Evolutionary conservation across 768 basidiomycete species (phyloP), one percentile per base, ranked within the genome.

Genomic region (Chalciporus chontae): DNA sequence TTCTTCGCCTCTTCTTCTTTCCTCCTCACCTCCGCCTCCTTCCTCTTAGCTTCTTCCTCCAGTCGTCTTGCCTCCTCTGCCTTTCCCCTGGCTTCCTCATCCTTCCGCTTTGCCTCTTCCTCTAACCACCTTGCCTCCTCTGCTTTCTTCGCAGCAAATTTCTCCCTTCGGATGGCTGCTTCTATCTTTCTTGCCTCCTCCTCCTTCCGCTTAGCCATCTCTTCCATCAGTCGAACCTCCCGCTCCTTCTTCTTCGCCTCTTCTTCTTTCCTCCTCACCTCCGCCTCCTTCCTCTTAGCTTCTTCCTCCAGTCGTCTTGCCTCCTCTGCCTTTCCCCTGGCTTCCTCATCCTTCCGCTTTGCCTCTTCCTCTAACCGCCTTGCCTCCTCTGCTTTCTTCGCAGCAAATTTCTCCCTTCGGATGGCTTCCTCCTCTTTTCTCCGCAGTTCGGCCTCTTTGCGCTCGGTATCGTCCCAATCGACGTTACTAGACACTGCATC

Each of bases 381-480:
- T 5, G 56, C 60, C 43, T 57, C 61, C 10, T 51, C 59, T 53
- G 69, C 66, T 48, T 62, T 71, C 40, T 46, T 29, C 5, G 34
- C 31, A 10, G 52, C 60, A 54, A 64, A 61, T 13, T 49, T 56
- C 50, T 55, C 69, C 50, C 67, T 70, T 36, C 63, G 62, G 17
- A 57, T 46, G 14, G 57, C 58, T 41, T 66, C 70, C 19, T 73
- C 69, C 47, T 67, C 64, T 50, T 69, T 68, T 49, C 48, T 66
- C 56, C 39, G 55, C 18, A 59, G 49, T 43, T 68, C 67, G 11
- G 62, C 65, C 54, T 58, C 59, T 40, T 63, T 57, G 59, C 58
- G 67, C 44, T 47, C 47, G 4, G 44, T 34, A 18, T 62, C 59
- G 15, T 68, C 62, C 24, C 62, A 51, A 21, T 69, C 67, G 21